Conservation (phyloP, 2,329 filamentous ascomycete genomes). For the Exophiala lecanii-corni region DNA sequence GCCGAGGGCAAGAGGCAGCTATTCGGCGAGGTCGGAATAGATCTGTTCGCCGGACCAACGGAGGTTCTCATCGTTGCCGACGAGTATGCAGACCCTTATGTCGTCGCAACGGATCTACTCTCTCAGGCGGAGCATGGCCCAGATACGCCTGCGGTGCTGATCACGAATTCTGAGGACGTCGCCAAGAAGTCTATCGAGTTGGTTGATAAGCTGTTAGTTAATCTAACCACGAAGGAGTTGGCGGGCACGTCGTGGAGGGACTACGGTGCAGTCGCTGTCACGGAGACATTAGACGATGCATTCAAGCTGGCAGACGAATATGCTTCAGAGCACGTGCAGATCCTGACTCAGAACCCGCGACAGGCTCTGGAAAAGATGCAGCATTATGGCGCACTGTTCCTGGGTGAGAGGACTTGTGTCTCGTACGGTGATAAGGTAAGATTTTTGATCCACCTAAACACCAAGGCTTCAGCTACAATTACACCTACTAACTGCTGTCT, state of each 20-base stretch:
- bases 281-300: conserved; percentile 39
- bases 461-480: too few relatives aligned
- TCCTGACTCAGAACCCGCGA: conserved; percentile 44
- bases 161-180: conserved; percentile 44
- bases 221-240: conserved; percentile 41
- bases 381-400: conserved; percentile 49
- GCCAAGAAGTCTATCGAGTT: conserved; percentile 36
- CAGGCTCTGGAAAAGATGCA: conserved; percentile 49
- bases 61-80: conserved; percentile 51
- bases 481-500: too few relatives aligned
- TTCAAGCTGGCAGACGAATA: conserved; percentile 46
- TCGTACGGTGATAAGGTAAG: conserved; percentile 51
- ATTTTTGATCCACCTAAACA: too few relatives aligned
- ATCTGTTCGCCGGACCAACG: conserved; percentile 51
- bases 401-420: conserved; percentile 51
- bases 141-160: conserved; percentile 48
- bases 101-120: conserved; percentile 44
- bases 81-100: conserved; percentile 43
- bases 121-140: conserved; percentile 51
- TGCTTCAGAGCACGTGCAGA: conserved; percentile 50
- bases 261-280: conserved; percentile 46
- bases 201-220: conserved; percentile 38
- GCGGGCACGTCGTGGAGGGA: conserved; percentile 43
- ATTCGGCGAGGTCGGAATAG: conserved; percentile 52
- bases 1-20: conserved; percentile 52